Conservation (phyloP, 148 eudicot species). For the Diospyros lotus region DNA sequence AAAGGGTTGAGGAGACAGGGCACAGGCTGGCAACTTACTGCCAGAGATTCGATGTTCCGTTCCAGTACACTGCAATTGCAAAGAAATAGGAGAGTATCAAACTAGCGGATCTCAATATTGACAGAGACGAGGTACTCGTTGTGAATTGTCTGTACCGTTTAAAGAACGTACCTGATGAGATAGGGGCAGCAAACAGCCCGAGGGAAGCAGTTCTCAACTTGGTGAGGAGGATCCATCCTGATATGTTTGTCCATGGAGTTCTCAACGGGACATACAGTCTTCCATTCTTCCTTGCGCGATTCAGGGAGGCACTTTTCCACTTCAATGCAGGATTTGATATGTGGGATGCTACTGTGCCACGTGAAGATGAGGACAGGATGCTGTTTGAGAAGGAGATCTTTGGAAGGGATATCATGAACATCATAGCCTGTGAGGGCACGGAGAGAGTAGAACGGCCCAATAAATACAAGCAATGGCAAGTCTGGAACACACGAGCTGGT, state of each 20-base stretch:
- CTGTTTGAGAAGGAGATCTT: constrained; percentile 30
- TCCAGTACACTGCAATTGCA: constrained; percentile 48
- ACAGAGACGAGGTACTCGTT: constrained; percentile 23
- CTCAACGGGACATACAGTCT: constrained; percentile 31
- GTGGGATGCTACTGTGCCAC: constrained; percentile 24
- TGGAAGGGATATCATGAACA: constrained; percentile 44
- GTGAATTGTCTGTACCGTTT: constrained; percentile 36
- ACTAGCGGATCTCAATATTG: constrained; percentile 40
- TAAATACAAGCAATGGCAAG: constrained; percentile 68
- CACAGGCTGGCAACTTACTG: constrained; percentile 38
- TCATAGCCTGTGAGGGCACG: constrained; percentile 57
- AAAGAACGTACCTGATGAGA: constrained; percentile 34
- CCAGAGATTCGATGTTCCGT: constrained; percentile 43
- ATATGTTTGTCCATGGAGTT: constrained; percentile 35
- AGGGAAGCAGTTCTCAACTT: constrained; percentile 36
- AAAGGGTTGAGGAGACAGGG: constrained; percentile 50
- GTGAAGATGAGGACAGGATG: constrained; percentile 29
- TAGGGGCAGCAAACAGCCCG: constrained; percentile 26
- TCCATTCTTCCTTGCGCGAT: constrained; percentile 36
- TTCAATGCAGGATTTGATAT: constrained; percentile 35
- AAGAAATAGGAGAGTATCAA: constrained; percentile 39
- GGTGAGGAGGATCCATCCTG: constrained; percentile 34
- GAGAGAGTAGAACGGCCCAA: constrained; percentile 64
- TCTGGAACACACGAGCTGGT: constrained; percentile 44
- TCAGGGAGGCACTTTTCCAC: constrained; percentile 36